Conservation (phyloP, 2,329 filamentous ascomycete species). For the Xylaria sp. region DNA sequence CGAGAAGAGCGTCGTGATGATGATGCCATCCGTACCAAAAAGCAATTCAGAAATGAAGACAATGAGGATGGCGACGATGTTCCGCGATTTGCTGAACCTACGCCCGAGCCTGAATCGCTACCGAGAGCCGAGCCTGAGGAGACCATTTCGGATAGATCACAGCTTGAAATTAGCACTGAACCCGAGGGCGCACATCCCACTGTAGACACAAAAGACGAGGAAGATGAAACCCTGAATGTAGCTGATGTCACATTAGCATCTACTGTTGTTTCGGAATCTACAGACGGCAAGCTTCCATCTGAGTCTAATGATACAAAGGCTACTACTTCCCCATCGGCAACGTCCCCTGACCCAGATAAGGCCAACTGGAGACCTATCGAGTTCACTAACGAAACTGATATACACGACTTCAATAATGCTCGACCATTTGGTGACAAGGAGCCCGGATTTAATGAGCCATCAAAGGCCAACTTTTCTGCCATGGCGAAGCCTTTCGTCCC, state of each 20-base stretch:
- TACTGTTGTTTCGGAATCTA: constrained; percentile 62
- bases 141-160: constrained; percentile 35
- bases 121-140: constrained; percentile 42
- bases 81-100: constrained; percentile 75
- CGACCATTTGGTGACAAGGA: constrained; percentile 60
- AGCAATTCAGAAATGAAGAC: constrained; percentile 68
- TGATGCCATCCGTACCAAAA: constrained; percentile 80
- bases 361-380: constrained; percentile 71
- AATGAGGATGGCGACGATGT: constrained; percentile 77
- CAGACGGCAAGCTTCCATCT: constrained; percentile 58
- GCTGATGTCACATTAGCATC: constrained; percentile 66
- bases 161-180: constrained; percentile 22
- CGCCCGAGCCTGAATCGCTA: constrained; percentile 50
- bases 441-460: constrained; percentile 54
- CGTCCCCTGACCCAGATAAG: constrained; percentile 61
- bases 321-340: constrained; percentile 64
- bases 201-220: constrained; percentile 50
- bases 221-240: constrained; percentile 57
- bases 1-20: constrained; percentile 72
- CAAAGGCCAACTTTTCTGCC: constrained; percentile 72
- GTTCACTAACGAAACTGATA: constrained; percentile 62
- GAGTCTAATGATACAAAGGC: constrained; percentile 55
- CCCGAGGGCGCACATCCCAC: constrained; percentile 51
- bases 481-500: constrained; percentile 76
- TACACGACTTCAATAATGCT: constrained; percentile 64